These are phyloP conservation scores for Globisporangium middletonii DNA, from an alignment of 352 stramenopile species.

Conservation along the genomic window DNA sequence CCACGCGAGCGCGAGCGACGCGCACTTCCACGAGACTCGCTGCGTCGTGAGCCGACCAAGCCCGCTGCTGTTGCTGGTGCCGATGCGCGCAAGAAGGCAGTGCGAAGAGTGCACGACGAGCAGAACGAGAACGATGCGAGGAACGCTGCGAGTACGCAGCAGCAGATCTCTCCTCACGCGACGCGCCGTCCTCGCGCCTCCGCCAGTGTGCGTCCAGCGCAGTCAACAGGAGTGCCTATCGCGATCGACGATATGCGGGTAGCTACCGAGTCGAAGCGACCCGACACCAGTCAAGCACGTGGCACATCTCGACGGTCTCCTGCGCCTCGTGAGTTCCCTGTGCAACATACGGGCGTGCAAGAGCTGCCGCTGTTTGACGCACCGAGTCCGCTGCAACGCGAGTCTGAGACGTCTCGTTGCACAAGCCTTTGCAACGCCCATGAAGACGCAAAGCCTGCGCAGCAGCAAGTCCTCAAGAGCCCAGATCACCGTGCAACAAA, in stretches of 20 bases:
- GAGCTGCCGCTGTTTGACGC: conserved; percentile 5
- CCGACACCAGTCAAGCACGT: neutral
- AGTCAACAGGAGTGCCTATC: no score
- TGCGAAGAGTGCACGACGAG: neutral
- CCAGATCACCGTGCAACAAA: neutral
- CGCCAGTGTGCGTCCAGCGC: no score
- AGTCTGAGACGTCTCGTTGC: neutral
- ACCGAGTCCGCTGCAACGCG: neutral
- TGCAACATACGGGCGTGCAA: neutral
- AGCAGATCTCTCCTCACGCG: neutral
- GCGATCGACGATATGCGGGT: no score
- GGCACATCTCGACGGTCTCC: no score
- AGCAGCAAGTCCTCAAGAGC: neutral
- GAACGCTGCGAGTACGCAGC: neutral
- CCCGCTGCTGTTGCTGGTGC: neutral
- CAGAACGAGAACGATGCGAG: conserved; percentile 2
- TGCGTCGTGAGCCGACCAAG: neutral
- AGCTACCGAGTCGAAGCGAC: neutral
- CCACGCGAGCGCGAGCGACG: neutral
- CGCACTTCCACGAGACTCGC: no score
- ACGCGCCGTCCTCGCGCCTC: no score
- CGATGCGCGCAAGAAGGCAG: neutral
- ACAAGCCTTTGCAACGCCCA: neutral
- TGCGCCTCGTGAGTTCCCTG: no score
- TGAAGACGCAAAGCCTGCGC: neutral